Evolutionary conservation across 257 asterid species (phyloP).

Genomic region (Cruciata laevipes): DNA sequence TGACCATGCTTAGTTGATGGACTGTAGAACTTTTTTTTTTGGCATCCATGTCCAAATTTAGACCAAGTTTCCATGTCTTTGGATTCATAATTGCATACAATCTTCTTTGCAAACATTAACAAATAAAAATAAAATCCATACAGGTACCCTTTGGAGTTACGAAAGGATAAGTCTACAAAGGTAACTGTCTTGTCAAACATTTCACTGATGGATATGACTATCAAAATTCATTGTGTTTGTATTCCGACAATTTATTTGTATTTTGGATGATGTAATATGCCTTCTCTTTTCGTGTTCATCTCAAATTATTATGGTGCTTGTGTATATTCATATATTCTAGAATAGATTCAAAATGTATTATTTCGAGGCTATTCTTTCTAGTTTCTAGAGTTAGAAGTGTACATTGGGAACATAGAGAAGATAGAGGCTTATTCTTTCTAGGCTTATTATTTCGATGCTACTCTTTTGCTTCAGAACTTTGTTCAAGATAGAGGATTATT

Average conservation of each 20-base stretch:
- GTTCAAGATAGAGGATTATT: not conserved
- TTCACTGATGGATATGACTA: not conserved
- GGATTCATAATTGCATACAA: not conserved
- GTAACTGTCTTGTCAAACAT: slow-evolving; percentile 27
- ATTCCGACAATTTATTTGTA: not conserved
- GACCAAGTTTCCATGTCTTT: not conserved
- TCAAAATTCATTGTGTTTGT: not conserved
- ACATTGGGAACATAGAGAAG: too few species aligned
- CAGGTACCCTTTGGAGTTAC: slow-evolving; percentile 96
- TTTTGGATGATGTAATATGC: not conserved
- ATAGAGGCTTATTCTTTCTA: too few species aligned
- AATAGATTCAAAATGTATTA: not conserved
- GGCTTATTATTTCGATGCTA: not conserved
- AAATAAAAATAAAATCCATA: not conserved
- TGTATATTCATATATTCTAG: not conserved
- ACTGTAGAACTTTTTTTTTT: not conserved
- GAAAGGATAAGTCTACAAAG: slow-evolving; percentile 90
- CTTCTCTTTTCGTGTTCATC: not conserved
- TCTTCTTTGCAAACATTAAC: not conserved
- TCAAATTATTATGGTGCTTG: not conserved
- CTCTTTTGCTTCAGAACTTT: too few species aligned
- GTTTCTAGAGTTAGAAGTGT: too few species aligned
- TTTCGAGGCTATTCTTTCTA: not conserved
- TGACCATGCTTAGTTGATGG: not conserved
- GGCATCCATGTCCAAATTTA: not conserved